Evolutionary conservation across 208 protist genomes (phyloP), one percentile per base, ranked within the genome.

Genomic region (Acanthamoeba polyphaga): DNA sequence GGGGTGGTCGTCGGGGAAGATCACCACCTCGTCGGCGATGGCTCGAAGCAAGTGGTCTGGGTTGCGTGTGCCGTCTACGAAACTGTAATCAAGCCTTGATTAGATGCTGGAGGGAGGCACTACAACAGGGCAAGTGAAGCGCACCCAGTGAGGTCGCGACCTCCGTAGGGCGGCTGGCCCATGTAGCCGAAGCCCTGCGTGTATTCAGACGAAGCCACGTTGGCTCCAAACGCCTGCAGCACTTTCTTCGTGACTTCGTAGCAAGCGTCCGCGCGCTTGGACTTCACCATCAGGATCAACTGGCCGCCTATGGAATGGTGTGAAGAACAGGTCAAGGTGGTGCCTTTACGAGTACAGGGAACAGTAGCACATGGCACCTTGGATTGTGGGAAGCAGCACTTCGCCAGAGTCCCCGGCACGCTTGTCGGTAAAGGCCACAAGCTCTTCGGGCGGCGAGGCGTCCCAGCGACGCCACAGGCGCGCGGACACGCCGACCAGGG

Each of bases 1-100:
- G 19, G 46, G 51, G 46, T 89, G 80, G 27, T 93, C 89, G 24
- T 82, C 70, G 24, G 89, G 89, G 62, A 93, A 93, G 13, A 93
- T 93, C 13, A 78, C 89, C 27, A 93, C 89, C 27, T 93, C 68
- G 38, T 93, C 89, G 13, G 51, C 70, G 49, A 93, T 62, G 46
- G 89, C 51, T 13, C 89, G 89, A 5, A 93, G 89, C 38, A 82
- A 27, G 49, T 93, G 89, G 27, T 93, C 89, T 6, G 58, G 89
- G 32, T 93, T 93, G 12, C 89, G 38, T 17, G 89, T 93, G 70
- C 89, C 89, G 55, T 93, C 89, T 43, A 93, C 89, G 51, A 93
- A 93, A 60, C 55, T 60, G 55, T 24, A 60, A 0, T 12, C 82
- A 10, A 74, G 60, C 32, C n/a, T 29, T 0, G 13, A n/a, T 22